A percentile compares a stretch with the other conserved stretches of the same genome.
phyloP scores from a whole-genome alignment of 306 rosid species.

The Hylodesmum podocarpum region DNA sequence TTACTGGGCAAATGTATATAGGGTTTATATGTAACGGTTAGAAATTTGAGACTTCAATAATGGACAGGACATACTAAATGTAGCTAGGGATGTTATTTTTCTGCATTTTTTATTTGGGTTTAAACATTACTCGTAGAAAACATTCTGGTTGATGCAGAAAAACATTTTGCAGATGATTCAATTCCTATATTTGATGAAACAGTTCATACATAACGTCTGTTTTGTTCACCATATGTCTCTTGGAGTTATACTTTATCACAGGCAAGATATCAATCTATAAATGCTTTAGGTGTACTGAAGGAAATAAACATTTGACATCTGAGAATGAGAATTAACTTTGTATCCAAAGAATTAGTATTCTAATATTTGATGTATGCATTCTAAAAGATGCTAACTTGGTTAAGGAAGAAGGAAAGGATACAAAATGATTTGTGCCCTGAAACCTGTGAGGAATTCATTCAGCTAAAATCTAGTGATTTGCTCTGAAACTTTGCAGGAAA shows the following conservation, averaged over 20 bases:
- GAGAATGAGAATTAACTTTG: background rate
- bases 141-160: background rate
- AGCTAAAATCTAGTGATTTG: background rate
- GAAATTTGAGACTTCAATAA: background rate
- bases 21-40: background rate
- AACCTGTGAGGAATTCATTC: background rate
- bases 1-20: background rate
- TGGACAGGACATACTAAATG: background rate
- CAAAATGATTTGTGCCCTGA: background rate
- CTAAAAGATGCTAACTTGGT: background rate
- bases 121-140: background rate
- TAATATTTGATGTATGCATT: background rate
- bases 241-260: background rate
- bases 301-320: background rate
- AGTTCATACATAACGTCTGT: background rate
- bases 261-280: background rate
- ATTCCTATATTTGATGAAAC: background rate
- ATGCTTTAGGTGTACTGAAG: background rate
- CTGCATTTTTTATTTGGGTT: background rate
- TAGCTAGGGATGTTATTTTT: background rate
- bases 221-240: background rate
- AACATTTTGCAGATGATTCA: background rate
- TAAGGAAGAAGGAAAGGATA: background rate
- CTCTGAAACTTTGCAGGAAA: background rate
- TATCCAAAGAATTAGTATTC: background rate